Conservation (phyloP, 352 stramenopile species). For the Globisporangium cystogenes region DNA sequence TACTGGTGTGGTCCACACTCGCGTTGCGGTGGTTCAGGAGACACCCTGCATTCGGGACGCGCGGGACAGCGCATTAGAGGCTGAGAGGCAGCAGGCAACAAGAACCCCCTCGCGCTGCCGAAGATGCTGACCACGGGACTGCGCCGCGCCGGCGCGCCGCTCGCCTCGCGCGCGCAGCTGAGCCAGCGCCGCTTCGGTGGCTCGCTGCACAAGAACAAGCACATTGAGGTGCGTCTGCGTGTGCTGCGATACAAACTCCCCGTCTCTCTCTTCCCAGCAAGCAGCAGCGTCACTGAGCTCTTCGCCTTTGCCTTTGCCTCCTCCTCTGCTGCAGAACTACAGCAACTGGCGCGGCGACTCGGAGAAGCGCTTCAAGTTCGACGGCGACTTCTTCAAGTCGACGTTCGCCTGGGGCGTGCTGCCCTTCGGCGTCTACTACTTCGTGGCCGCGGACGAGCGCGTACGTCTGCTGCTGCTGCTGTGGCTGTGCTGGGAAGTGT, state of each 20-base stretch:
- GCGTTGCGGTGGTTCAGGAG: too few relatives aligned
- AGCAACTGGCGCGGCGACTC: constrained; percentile 85
- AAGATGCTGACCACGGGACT: constrained; percentile 41
- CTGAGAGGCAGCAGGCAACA: constrained; percentile 3
- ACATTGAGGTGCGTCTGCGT: constrained; percentile 50
- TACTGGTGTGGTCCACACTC: too few relatives aligned
- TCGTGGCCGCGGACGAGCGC: constrained; percentile 44
- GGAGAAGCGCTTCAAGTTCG: constrained; percentile 78
- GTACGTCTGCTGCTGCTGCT: constrained; percentile 28
- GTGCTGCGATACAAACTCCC: too few relatives aligned
- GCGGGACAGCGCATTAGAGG: too few relatives aligned
- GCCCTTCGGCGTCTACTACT: constrained; percentile 62
- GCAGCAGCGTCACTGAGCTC: too few relatives aligned
- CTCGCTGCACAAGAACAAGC: constrained; percentile 78
- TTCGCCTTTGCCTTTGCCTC: too few relatives aligned
- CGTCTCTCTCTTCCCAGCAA: too few relatives aligned
- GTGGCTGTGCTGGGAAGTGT: background rate
- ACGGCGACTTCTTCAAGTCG: constrained; percentile 56
- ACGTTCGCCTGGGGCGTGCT: constrained; percentile 48
- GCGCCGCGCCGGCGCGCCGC: constrained; percentile 31
- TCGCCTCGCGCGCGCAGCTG: constrained; percentile 47
- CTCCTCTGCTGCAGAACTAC: too few relatives aligned
- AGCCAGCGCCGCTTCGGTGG: constrained; percentile 68
- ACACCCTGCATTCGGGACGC: too few relatives aligned
- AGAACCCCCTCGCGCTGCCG: background rate